Percentiles rank a stretch among this genome's conserved stretches.
Evolutionary conservation across 495 filamentous ascomycete genomes (phyloP).

Genomic region (Massariosphaeria phaeospora): DNA sequence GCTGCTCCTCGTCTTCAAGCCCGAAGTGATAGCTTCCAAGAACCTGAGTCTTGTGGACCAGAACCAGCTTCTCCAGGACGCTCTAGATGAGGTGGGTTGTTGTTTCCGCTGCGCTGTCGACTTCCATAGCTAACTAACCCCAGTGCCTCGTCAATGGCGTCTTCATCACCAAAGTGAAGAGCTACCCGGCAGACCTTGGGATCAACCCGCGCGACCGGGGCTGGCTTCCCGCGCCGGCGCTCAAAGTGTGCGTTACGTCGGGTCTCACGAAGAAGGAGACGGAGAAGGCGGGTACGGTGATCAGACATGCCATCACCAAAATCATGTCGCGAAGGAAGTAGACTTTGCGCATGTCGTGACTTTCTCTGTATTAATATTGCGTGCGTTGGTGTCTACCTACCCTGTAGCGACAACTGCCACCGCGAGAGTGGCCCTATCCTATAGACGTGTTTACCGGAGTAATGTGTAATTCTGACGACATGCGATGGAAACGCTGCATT

Average conservation of each 20-base stretch:
- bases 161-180: slow-evolving; percentile 79
- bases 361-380: neutral
- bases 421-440: too few relatives aligned
- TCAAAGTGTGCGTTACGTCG: slow-evolving; percentile 86
- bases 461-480: too few relatives aligned
- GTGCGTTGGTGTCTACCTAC: neutral
- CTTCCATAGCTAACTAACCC: slow-evolving; percentile 38
- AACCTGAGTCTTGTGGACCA: slow-evolving; percentile 66
- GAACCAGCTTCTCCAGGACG: slow-evolving; percentile 79
- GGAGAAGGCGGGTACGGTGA: slow-evolving; percentile 81
- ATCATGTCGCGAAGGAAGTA: slow-evolving; percentile 59
- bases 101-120: slow-evolving; percentile 33
- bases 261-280: slow-evolving; percentile 89
- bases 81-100: slow-evolving; percentile 78
- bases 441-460: too few relatives aligned
- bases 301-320: slow-evolving; percentile 92
- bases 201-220: slow-evolving; percentile 54
- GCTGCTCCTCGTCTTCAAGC: slow-evolving; percentile 78
- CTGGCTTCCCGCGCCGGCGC: slow-evolving; percentile 63
- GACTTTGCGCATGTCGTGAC: neutral
- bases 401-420: neutral
- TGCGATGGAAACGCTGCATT: too few relatives aligned
- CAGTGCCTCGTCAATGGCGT: slow-evolving; percentile 70
- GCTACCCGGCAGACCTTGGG: slow-evolving; percentile 57
- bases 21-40: slow-evolving; percentile 69